A percentile compares a stretch with the other conserved stretches of the same genome.
These are phyloP conservation scores for Raphanus hybrid DNA, from an alignment of 441 rosid species.

Conservation along the genomic window DNA sequence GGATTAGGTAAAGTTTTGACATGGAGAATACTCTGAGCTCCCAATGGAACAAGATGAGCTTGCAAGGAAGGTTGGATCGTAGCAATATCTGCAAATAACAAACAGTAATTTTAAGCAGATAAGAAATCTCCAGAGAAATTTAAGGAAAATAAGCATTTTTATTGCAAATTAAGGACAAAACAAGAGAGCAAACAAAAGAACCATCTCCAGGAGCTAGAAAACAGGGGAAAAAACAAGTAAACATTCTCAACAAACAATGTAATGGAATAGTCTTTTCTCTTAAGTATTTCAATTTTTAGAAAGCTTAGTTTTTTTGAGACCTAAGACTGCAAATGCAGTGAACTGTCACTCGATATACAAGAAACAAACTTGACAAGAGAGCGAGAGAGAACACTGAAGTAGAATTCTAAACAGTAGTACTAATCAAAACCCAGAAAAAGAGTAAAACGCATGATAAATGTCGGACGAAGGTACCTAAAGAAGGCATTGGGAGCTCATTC, in stretches of 20 bases:
- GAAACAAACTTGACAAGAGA: conserved; percentile 9
- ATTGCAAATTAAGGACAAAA: no score
- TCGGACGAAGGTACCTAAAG: conserved; percentile 53
- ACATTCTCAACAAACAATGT: conserved; percentile 9
- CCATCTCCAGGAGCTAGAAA: not conserved
- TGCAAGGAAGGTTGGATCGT: conserved; percentile 73
- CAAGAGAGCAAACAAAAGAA: conserved; percentile 1
- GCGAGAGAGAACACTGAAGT: no score
- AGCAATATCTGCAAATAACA: conserved; percentile 62
- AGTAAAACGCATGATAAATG: no score
- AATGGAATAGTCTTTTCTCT: not conserved
- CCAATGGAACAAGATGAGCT: conserved; percentile 57
- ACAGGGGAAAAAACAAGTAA: not conserved
- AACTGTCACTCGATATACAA: no score
- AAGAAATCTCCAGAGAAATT: no score
- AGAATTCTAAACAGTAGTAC: no score
- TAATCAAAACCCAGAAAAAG: no score
- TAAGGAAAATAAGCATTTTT: no score
- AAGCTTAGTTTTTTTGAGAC: not conserved
- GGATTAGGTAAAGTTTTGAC: conserved; percentile 52
- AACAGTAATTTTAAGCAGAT: conserved; percentile 6
- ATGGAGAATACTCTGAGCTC: conserved; percentile 51
- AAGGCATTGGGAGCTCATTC: conserved; percentile 61
- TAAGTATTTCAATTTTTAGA: not conserved
- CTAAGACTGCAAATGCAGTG: no score